Evolutionary conservation across 148 eudicot genomes (phyloP).

Genomic region (Linanthus parryae): DNA sequence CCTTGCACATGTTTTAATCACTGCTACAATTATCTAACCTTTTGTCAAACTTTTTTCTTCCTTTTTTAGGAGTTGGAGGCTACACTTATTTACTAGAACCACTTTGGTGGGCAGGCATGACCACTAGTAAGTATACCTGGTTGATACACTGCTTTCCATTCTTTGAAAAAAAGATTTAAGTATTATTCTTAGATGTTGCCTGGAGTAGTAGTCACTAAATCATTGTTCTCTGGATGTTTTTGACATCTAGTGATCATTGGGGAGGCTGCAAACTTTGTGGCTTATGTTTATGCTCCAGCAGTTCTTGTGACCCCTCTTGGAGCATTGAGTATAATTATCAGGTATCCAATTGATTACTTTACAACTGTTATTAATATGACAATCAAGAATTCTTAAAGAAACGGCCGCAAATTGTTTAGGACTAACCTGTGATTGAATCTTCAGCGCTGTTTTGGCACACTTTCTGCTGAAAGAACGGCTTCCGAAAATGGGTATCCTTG

Average conservation of each 20-base stretch:
- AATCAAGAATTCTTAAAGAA: too few relatives aligned
- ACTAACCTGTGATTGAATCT: slow-evolving; percentile 22
- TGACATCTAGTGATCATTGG: slow-evolving; percentile 75
- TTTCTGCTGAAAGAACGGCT: slow-evolving; percentile 71
- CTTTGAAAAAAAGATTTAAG: background rate
- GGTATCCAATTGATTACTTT: too few relatives aligned
- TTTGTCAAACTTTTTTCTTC: too few relatives aligned
- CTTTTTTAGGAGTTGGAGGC: slow-evolving; percentile 78
- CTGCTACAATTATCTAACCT: background rate
- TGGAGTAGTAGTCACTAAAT: too few relatives aligned
- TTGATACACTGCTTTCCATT: slow-evolving; percentile 5
- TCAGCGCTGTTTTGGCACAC: slow-evolving; percentile 91
- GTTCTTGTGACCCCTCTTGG: slow-evolving; percentile 97
- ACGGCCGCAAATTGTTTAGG: background rate
- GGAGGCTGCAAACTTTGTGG: slow-evolving; percentile 87
- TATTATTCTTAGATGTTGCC: background rate
- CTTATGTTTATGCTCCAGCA: slow-evolving; percentile 96
- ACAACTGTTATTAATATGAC: too few relatives aligned
- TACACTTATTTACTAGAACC: slow-evolving; percentile 76
- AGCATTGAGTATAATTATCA: slow-evolving; percentile 86
- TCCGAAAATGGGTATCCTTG: slow-evolving; percentile 54
- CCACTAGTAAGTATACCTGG: slow-evolving; percentile 44
- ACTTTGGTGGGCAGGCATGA: slow-evolving; percentile 95
- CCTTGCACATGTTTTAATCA: background rate
- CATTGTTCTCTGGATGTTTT: slow-evolving; percentile 10